A percentile compares a stretch with the other conserved stretches of the same genome.
Evolutionary conservation across 148 eudicot species (phyloP).

Genomic region (Spergularia bocconei): DNA sequence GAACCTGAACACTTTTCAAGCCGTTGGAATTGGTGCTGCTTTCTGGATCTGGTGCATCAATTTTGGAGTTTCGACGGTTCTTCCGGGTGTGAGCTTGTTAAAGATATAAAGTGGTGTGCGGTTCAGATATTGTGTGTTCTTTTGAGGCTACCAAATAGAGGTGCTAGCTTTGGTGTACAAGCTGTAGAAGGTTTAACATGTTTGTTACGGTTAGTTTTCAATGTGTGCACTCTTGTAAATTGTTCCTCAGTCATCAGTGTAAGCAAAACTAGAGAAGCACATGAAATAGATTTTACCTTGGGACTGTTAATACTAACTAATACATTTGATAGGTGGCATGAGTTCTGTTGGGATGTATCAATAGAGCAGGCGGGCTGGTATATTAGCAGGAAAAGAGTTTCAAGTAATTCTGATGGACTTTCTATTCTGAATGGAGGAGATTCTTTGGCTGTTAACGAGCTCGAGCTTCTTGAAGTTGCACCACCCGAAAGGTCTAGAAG

Average conservation of each 20-base stretch:
- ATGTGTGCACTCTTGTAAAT: background rate
- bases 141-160: conserved; percentile 55
- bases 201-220: conserved; percentile 59
- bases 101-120: conserved; percentile 75
- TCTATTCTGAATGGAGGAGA: conserved; percentile 18
- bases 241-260: background rate
- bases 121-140: conserved; percentile 58
- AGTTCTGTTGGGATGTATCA: conserved; percentile 72
- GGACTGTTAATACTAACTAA: background rate
- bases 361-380: conserved; percentile 86
- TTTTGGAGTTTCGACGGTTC: conserved; percentile 29
- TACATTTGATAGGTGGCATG: conserved; percentile 64
- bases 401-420: conserved; percentile 22
- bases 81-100: conserved; percentile 28
- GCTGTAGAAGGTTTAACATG: conserved; percentile 54
- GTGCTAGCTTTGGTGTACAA: conserved; percentile 45
- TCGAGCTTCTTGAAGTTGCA: conserved; percentile 34
- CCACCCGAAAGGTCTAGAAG: conserved; percentile 29
- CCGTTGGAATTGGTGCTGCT: conserved; percentile 86
- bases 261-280: conserved; percentile 1
- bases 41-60: conserved; percentile 57
- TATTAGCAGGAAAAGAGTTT: conserved; percentile 22
- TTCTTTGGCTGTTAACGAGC: conserved; percentile 21
- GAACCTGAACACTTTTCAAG: conserved; percentile 54
- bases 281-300: background rate